Percentiles rank a stretch among this genome's conserved stretches.
phyloP scores from a whole-genome alignment of 2,329 filamentous ascomycete genomes.

The Harringtonia aguacate region DNA sequence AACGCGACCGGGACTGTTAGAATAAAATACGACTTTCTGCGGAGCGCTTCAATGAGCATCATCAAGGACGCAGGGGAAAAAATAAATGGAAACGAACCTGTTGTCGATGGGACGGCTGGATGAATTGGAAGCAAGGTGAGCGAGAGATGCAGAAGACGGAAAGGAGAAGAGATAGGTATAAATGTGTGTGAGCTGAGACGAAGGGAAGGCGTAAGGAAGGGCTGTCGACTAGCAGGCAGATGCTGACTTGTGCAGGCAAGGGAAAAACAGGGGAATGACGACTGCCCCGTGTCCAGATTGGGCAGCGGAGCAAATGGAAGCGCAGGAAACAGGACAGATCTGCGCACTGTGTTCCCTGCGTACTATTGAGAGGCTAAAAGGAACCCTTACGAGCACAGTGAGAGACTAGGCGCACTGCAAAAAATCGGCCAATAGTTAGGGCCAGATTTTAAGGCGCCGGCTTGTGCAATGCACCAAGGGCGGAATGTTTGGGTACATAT shows the following conservation, averaged over 20 bases:
- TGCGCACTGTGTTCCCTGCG: conserved; percentile 4
- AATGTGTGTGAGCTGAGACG: not conserved
- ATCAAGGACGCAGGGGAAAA: too few relatives aligned
- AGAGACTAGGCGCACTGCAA: not conserved
- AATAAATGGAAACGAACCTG: not conserved
- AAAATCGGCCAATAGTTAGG: not conserved
- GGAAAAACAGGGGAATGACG: conserved; percentile 5
- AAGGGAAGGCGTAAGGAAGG: not conserved
- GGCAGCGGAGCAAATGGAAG: not conserved
- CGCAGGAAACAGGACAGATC: not conserved
- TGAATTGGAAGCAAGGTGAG: too few relatives aligned
- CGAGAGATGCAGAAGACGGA: too few relatives aligned
- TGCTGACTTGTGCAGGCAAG: conserved; percentile 1
- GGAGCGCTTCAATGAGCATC: too few relatives aligned
- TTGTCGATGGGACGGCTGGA: not conserved
- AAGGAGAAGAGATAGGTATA: not conserved
- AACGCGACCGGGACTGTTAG: too few relatives aligned
- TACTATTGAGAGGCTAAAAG: too few relatives aligned
- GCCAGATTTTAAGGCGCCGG: too few relatives aligned
- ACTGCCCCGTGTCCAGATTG: conserved; percentile 7
- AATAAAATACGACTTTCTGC: too few relatives aligned
- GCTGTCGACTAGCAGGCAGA: not conserved
- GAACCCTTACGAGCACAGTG: too few relatives aligned
- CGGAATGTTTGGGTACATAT: too few relatives aligned
- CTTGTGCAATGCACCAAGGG: too few relatives aligned